A percentile compares a stretch with the other conserved stretches of the same genome.
These are phyloP conservation scores for Silene coronaria DNA, from an alignment of 179 eudicot genomes.

Conservation along the genomic window DNA sequence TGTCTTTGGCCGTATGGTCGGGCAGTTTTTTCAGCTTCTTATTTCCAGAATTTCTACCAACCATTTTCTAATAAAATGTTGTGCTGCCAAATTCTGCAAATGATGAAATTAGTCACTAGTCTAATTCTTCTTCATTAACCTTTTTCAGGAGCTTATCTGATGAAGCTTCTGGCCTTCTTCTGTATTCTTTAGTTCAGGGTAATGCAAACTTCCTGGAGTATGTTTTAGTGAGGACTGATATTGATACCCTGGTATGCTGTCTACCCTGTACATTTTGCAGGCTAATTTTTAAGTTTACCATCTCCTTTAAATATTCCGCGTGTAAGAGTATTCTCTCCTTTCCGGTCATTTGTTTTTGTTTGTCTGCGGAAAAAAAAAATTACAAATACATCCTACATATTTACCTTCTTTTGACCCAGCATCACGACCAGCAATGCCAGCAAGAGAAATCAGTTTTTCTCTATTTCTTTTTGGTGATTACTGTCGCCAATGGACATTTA, in stretches of 20 bases:
- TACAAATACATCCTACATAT: too few relatives aligned
- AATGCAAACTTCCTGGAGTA: slow-evolving; percentile 88
- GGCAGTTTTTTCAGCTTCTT: background rate
- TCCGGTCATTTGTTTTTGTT: background rate
- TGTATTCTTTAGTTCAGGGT: slow-evolving; percentile 83
- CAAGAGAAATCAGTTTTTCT: background rate
- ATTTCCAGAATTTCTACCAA: background rate
- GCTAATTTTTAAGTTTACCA: background rate
- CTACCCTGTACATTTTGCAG: slow-evolving; percentile 12
- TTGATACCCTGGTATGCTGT: slow-evolving; percentile 82
- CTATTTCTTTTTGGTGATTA: background rate
- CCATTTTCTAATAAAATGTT: background rate
- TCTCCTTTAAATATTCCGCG: background rate
- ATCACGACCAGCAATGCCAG: background rate
- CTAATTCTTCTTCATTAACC: background rate
- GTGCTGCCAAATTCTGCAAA: background rate
- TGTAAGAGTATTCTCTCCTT: background rate
- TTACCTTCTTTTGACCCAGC: background rate
- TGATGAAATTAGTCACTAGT: background rate
- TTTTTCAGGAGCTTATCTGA: slow-evolving; percentile 67
- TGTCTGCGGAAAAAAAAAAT: background rate
- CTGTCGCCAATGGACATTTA: too few relatives aligned
- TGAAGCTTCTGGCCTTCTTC: slow-evolving; percentile 69
- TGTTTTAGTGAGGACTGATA: slow-evolving; percentile 93
- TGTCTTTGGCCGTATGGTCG: background rate